Conservation (phyloP, 805 yeast genomes). For the Candida corydali region DNA sequence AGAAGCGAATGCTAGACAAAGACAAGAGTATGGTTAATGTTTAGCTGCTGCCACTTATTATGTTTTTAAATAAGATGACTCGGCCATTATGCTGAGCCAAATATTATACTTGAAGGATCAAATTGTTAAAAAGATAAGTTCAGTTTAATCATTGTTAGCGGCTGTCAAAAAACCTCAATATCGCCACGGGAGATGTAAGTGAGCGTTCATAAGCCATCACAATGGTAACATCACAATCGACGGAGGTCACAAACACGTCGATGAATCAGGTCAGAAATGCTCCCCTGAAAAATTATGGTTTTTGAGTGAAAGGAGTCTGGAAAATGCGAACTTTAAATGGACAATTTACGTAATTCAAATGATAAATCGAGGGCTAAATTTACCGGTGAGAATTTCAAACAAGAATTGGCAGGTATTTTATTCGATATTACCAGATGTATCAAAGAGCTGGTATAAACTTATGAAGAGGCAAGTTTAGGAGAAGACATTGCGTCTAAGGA, state of each 20-base stretch:
- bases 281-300: conserved; percentile 83
- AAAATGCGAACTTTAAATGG: conserved; percentile 85
- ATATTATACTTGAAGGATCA: conserved; percentile 87
- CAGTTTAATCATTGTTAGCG: conserved; percentile 76
- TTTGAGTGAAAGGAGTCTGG: conserved; percentile 83
- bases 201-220: too few relatives aligned
- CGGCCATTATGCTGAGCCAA: conserved; percentile 84
- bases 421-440: conserved; percentile 96
- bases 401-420: conserved; percentile 91
- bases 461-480: conserved; percentile 87
- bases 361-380: conserved; percentile 50
- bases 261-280: conserved; percentile 87
- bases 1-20: conserved; percentile 34
- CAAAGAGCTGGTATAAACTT: conserved; percentile 91
- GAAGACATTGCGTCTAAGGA: conserved; percentile 82
- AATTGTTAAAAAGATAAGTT: conserved; percentile 84
- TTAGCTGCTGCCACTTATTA: conserved; percentile 58
- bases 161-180: conserved; percentile 74
- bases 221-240: conserved; percentile 86
- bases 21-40: conserved; percentile 43
- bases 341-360: conserved; percentile 50
- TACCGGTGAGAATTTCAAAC: conserved; percentile 88
- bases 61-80: conserved; percentile 77
- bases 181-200: conserved; percentile 73
- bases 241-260: conserved; percentile 79